phyloP scores from a whole-genome alignment of 2,329 filamentous ascomycete species.

The Cladosporium velox region DNA sequence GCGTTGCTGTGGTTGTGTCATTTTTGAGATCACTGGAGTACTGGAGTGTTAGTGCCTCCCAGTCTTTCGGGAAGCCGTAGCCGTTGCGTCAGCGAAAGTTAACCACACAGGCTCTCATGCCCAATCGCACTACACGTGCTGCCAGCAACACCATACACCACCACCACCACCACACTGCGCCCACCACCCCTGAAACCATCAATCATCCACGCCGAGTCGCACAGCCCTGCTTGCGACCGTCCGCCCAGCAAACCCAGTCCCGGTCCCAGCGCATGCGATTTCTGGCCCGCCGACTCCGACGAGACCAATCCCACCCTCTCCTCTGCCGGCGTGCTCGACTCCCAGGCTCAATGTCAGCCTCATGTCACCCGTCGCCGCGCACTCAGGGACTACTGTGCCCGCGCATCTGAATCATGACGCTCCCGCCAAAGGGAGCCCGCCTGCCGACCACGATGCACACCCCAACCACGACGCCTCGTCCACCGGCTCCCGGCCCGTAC shows the following conservation, averaged over 20 bases:
- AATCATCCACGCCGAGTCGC: background rate
- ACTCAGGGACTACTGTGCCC: slow-evolving; percentile 16
- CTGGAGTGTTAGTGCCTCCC: no score
- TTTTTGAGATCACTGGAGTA: no score
- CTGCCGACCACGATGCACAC: slow-evolving; percentile 11
- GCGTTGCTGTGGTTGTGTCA: no score
- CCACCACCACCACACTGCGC: no score
- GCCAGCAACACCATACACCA: no score
- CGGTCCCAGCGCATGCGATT: slow-evolving; percentile 1
- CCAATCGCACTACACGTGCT: no score
- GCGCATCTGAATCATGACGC: slow-evolving; percentile 16
- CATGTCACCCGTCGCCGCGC: slow-evolving; percentile 20
- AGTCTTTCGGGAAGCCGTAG: no score
- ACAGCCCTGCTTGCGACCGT: background rate
- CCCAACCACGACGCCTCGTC: background rate
- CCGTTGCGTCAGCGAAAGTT: no score
- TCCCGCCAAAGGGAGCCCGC: slow-evolving; percentile 16
- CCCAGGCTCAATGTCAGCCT: slow-evolving; percentile 19
- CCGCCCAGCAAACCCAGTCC: background rate
- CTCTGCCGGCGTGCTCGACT: slow-evolving; percentile 16
- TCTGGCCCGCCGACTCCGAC: background rate
- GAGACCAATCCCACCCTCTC: slow-evolving; percentile 15
- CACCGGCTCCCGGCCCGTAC: slow-evolving; percentile 8
- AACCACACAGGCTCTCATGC: no score
- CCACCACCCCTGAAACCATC: no score